phyloP scores from a whole-genome alignment of 139 green algal genomes.

The Coelastrella sp. region DNA sequence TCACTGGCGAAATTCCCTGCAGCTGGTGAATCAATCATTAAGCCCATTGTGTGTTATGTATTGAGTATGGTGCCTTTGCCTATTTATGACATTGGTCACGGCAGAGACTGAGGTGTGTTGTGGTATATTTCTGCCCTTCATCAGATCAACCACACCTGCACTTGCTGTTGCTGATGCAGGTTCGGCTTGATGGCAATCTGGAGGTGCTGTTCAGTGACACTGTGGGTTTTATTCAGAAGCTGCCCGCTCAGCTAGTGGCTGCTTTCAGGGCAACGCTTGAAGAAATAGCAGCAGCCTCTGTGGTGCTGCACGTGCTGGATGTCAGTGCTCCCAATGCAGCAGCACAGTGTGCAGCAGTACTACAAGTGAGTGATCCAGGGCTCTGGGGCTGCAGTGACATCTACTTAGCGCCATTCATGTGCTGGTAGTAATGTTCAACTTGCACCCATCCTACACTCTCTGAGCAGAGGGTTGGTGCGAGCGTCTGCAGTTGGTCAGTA shows the following conservation, averaged over 20 bases:
- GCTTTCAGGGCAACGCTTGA: constrained; percentile 96
- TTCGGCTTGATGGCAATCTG: constrained; percentile 72
- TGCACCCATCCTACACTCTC: no score
- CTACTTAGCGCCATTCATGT: neutral
- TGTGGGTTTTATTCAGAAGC: constrained; percentile 97
- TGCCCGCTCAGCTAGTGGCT: constrained; percentile 95
- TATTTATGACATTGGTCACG: neutral
- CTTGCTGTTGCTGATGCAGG: neutral
- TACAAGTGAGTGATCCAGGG: constrained; percentile 49
- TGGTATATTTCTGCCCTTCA: neutral
- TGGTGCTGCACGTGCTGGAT: constrained; percentile 96
- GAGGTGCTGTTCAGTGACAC: constrained; percentile 95
- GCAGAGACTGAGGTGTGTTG: neutral
- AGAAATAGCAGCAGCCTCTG: constrained; percentile 85
- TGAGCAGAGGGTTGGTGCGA: neutral
- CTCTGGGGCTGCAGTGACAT: neutral
- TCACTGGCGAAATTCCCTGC: neutral
- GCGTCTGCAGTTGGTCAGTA: neutral
- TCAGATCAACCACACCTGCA: neutral
- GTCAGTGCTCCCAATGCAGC: constrained; percentile 79
- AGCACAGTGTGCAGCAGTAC: constrained; percentile 82
- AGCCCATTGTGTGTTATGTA: neutral
- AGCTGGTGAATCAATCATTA: neutral
- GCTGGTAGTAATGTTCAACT: neutral
- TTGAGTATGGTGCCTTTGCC: constrained; percentile 47